Conservation (phyloP, 129 eudicot genomes). For the Arctium minus region DNA sequence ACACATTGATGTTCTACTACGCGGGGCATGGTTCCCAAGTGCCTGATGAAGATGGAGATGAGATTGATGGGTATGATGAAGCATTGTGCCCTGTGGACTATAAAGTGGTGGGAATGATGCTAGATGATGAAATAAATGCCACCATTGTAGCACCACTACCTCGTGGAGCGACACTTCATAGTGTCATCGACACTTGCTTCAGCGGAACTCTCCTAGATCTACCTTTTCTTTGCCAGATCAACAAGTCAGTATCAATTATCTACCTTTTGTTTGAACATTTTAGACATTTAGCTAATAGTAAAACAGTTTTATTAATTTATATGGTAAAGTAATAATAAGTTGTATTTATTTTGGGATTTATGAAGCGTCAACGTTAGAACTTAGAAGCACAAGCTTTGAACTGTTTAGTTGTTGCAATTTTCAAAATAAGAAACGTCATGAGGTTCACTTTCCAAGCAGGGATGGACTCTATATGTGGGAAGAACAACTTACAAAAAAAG, state of each 20-base stretch:
- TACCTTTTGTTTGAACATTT: background rate
- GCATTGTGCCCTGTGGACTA: constrained; percentile 73
- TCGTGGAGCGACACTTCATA: constrained; percentile 63
- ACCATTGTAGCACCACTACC: constrained; percentile 70
- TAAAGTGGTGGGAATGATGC: constrained; percentile 43
- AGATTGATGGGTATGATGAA: constrained; percentile 66
- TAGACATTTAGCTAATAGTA: too few relatives aligned
- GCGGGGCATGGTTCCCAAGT: constrained; percentile 58
- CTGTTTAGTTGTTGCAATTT: constrained; percentile 12
- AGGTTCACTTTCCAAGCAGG: constrained; percentile 25
- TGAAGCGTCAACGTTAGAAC: background rate
- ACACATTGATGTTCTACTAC: constrained; percentile 71
- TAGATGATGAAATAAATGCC: constrained; percentile 71
- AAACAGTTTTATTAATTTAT: too few relatives aligned
- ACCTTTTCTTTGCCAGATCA: constrained; percentile 48
- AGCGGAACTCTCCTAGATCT: constrained; percentile 72
- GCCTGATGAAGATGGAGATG: constrained; percentile 60
- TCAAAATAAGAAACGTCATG: background rate
- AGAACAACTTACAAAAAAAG: constrained; percentile 41
- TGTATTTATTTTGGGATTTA: background rate
- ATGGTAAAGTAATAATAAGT: background rate
- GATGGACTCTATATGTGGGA: constrained; percentile 59
- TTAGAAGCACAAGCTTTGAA: background rate
- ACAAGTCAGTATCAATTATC: constrained; percentile 38
- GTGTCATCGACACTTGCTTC: constrained; percentile 60